phyloP scores from a whole-genome alignment of 805 yeast genomes.

The Kodamaea kakaduensis region DNA sequence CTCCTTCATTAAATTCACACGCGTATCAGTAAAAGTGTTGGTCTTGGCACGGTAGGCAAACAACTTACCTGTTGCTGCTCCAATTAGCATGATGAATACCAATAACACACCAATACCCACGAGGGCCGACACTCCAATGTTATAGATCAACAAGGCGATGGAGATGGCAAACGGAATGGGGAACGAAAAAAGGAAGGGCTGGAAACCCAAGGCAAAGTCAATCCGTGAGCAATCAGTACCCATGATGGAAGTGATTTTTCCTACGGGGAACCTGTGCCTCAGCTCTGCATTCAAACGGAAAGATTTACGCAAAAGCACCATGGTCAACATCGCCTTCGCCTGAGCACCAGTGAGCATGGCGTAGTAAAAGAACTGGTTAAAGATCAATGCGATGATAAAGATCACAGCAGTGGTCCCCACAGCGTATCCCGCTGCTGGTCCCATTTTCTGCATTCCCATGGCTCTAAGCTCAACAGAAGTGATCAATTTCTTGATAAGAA shows the following conservation, averaged over 20 bases:
- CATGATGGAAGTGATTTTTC: slow-evolving; percentile 26
- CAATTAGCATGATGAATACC: slow-evolving; percentile 37
- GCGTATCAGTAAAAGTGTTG: slow-evolving; percentile 62
- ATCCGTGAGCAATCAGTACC: slow-evolving; percentile 25
- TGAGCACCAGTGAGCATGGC: slow-evolving; percentile 26
- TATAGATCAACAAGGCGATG: slow-evolving; percentile 20
- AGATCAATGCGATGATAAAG: slow-evolving; percentile 18
- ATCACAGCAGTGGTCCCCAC: slow-evolving; percentile 33
- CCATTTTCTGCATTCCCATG: slow-evolving; percentile 17
- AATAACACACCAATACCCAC: slow-evolving; percentile 23
- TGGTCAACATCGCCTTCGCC: slow-evolving; percentile 23
- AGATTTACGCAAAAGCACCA: slow-evolving; percentile 22
- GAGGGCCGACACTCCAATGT: slow-evolving; percentile 23
- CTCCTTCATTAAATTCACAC: slow-evolving; percentile 76
- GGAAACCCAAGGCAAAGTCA: slow-evolving; percentile 28
- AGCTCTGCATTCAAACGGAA: slow-evolving; percentile 18
- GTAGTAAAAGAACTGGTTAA: slow-evolving; percentile 21
- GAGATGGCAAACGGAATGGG: slow-evolving; percentile 23
- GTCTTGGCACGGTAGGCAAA: slow-evolving; percentile 46
- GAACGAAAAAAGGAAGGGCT: slow-evolving; percentile 20
- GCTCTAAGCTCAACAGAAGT: slow-evolving; percentile 28
- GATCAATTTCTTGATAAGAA: slow-evolving; percentile 35
- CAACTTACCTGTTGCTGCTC: slow-evolving; percentile 46
- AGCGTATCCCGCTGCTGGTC: slow-evolving; percentile 40
- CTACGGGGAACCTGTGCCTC: slow-evolving; percentile 19